A percentile compares a stretch with the other conserved stretches of the same genome.
phyloP scores from a whole-genome alignment of 306 rosid genomes.

The Vigna nakashimae region DNA sequence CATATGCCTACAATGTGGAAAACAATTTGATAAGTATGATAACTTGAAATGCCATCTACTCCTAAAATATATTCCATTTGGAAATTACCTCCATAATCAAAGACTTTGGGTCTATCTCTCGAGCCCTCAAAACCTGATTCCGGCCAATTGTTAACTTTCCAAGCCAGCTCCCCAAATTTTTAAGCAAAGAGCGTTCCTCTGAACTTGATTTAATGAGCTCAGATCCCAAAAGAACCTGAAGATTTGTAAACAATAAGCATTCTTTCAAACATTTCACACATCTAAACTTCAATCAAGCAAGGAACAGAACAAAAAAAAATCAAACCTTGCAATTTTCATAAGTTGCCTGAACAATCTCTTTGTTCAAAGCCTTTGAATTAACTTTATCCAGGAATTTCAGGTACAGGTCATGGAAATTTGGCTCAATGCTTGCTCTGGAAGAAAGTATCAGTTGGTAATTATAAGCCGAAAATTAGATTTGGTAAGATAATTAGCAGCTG shows the following conservation, averaged over 20 bases:
- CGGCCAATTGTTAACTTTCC: slow-evolving; percentile 98
- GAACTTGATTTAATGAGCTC: slow-evolving; percentile 98
- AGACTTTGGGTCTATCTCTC: slow-evolving; percentile 97
- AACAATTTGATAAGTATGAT: slow-evolving; percentile 13
- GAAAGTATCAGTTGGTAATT: slow-evolving; percentile 11
- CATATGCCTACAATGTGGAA: slow-evolving; percentile 79
- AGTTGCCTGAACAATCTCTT: slow-evolving; percentile 86
- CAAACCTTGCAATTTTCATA: slow-evolving; percentile 99
- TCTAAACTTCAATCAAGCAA: slow-evolving; percentile 31
- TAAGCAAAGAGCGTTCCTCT: slow-evolving; percentile 96
- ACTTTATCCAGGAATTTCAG: slow-evolving; percentile 90
- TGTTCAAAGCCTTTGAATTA: slow-evolving; percentile 81
- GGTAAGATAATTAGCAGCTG: neutral
- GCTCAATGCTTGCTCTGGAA: slow-evolving; percentile 98
- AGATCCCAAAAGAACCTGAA: slow-evolving; percentile 95
- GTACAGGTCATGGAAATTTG: slow-evolving; percentile 93
- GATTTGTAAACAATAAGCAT: slow-evolving; percentile 26
- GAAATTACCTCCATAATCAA: slow-evolving; percentile 87
- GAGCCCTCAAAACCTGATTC: slow-evolving; percentile 94
- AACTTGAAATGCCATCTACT: slow-evolving; percentile 8
- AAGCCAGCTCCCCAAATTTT: slow-evolving; percentile 99
- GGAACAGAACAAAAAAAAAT: slow-evolving; percentile 4
- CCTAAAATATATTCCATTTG: slow-evolving; percentile 7
- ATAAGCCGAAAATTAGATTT: neutral
- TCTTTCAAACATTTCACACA: neutral